Evolutionary conservation across 2,329 filamentous ascomycete species (phyloP), one percentile per base, ranked within the genome.

Genomic region (Trichoderma sp.): DNA sequence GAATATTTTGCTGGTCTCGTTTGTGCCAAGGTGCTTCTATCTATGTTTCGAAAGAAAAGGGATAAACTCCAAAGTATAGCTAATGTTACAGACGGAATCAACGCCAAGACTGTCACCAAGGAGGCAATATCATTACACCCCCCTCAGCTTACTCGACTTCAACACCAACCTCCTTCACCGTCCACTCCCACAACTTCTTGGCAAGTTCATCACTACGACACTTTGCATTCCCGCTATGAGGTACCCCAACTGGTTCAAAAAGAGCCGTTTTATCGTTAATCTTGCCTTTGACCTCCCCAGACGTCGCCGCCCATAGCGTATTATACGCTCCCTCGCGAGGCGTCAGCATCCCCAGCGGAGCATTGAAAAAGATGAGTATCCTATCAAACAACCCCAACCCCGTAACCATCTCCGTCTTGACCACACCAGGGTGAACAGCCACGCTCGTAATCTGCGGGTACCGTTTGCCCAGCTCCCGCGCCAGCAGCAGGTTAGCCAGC

Each of bases 101-200:
- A 24, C 57, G 3, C 26, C 14, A 58, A 58, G 11, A 3, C 4
- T 21, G 1, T 11, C 43, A 3, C 9, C 56, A 58, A 8, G 9
- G 2, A 4, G 18, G 7, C 8, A 30, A 0, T 18, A 47, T 7
- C 5, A 2, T 8, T 21, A 6, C 1, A 24, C 12, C 6, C 24
- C 11, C 15, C 1, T 32, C 18, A 18, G 3, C 9, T 58, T 32
- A 67, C 28, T 69, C 28, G 6, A 57, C 8, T 9, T 62, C 39
- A 26, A 69, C 47, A 15, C 57, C 70, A 61, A 72, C 64, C 73
- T 82, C 79, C 56, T 76, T 75, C 70, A 79, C 79, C 3, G 79
- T 82, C 80, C 81, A 82, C 12, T 80, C 78, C 80, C 80, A 82
- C 64, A 82, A 47, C 68, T 74, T 76, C 73, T 77, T 77, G 5